Evolutionary conservation across 2,329 filamentous ascomycete species (phyloP).

Genomic region (Sodiomyces alkalinus): DNA sequence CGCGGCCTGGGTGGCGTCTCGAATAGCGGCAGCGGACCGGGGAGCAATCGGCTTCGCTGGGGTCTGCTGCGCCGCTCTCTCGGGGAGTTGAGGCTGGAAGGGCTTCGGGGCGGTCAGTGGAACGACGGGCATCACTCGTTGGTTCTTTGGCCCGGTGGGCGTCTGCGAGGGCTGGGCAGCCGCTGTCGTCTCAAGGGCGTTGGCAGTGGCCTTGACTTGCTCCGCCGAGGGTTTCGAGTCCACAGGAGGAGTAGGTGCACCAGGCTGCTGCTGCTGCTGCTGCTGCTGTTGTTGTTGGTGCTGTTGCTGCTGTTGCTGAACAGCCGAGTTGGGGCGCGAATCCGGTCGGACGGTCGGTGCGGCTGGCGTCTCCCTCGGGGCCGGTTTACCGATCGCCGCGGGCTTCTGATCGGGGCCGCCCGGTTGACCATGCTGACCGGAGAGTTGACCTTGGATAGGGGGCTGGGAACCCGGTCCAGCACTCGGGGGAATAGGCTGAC

Average conservation of each 20-base stretch:
- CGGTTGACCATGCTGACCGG: slow-evolving; percentile 12
- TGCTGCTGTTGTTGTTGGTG: slow-evolving; percentile 2
- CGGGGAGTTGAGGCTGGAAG: slow-evolving; percentile 7
- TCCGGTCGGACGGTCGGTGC: slow-evolving; percentile 22
- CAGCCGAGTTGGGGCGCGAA: slow-evolving; percentile 4
- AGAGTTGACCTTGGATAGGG: background rate
- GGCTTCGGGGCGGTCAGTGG: slow-evolving; percentile 33
- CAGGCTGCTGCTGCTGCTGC: slow-evolving; percentile 14
- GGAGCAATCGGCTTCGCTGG: slow-evolving; percentile 12
- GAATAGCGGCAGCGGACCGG: slow-evolving; percentile 25
- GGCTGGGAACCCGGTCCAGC: slow-evolving; percentile 7
- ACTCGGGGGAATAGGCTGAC: slow-evolving; percentile 37
- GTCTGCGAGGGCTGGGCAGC: slow-evolving; percentile 21
- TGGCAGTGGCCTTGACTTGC: slow-evolving; percentile 36
- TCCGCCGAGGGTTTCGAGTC: slow-evolving; percentile 51
- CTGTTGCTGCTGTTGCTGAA: slow-evolving; percentile 3
- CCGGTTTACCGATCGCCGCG: slow-evolving; percentile 33
- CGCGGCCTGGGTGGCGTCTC: slow-evolving; percentile 59
- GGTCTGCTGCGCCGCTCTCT: slow-evolving; percentile 12
- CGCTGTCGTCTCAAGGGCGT: slow-evolving; percentile 27
- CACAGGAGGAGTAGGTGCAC: slow-evolving; percentile 47
- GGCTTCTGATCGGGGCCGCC: slow-evolving; percentile 25
- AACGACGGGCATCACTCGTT: slow-evolving; percentile 48
- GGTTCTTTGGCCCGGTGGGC: slow-evolving; percentile 32
- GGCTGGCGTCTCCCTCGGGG: slow-evolving; percentile 31